These are phyloP conservation scores for Micromonas pusilla DNA, from an alignment of 139 green algal species.

Conservation along the genomic window DNA sequence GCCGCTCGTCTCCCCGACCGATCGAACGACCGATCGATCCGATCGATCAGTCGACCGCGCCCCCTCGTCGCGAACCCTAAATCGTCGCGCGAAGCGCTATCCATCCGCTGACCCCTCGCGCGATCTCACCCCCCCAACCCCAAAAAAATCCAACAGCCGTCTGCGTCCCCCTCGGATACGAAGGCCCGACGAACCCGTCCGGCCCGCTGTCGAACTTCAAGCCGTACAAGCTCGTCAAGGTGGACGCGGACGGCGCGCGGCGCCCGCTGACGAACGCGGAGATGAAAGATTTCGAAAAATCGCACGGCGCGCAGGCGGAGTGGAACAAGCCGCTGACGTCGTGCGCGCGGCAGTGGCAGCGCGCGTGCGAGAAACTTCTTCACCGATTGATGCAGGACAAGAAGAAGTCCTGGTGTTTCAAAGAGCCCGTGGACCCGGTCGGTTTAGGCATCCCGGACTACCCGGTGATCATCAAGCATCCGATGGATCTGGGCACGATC, in stretches of 20 bases:
- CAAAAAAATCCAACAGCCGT: too few species aligned
- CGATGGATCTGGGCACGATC: constrained; percentile 76
- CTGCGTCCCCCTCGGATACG: not conserved
- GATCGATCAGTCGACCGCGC: not conserved
- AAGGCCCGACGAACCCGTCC: not conserved
- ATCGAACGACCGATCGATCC: not conserved
- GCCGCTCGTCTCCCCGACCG: not conserved
- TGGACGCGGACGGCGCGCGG: constrained; percentile 11
- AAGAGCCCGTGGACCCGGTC: constrained; percentile 46
- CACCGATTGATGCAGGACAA: not conserved
- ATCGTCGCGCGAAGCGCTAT: not conserved
- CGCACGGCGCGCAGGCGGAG: constrained; percentile 1
- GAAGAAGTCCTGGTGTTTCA: constrained; percentile 43
- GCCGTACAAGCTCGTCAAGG: constrained; percentile 23
- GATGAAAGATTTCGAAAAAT: constrained; percentile 16
- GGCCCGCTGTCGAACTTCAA: not conserved
- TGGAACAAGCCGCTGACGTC: not conserved
- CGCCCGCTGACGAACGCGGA: constrained; percentile 5
- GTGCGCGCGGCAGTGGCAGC: constrained; percentile 8
- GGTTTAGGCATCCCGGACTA: constrained; percentile 55
- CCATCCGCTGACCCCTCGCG: not conserved
- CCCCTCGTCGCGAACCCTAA: not conserved
- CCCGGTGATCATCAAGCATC: constrained; percentile 58
- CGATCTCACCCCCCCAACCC: not conserved
- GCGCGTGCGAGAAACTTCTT: not conserved